Percentiles rank a stretch among this genome's conserved stretches.
Conservation (phyloP, 1,284 basidiomycete species). For the Sanguinoderma infundibulare region DNA sequence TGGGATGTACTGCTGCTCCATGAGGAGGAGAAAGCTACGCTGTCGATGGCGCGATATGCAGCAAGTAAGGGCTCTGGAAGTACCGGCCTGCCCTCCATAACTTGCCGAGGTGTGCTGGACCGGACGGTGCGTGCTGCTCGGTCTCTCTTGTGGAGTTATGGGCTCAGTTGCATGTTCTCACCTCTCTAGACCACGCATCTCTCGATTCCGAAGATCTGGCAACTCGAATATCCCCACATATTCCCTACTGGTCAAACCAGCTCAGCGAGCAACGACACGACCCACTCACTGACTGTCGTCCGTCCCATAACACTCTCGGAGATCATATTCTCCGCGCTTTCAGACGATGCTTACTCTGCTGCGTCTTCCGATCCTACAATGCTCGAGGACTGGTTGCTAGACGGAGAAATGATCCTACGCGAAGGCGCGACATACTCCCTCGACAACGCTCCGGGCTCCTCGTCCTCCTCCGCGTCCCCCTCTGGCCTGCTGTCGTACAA, state of each 20-base stretch:
- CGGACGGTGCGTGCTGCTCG: slow-evolving; percentile 10
- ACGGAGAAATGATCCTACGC: slow-evolving; percentile 49
- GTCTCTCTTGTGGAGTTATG: not conserved
- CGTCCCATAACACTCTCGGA: slow-evolving; percentile 35
- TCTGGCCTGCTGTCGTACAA: slow-evolving; percentile 30
- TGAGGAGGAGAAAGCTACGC: slow-evolving; percentile 14
- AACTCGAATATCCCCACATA: slow-evolving; percentile 18
- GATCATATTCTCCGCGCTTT: slow-evolving; percentile 33
- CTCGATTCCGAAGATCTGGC: slow-evolving; percentile 25
- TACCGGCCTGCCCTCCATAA: slow-evolving; percentile 13
- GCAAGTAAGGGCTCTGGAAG: slow-evolving; percentile 5
- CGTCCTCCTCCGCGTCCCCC: slow-evolving; percentile 1
- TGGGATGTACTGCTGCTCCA: slow-evolving; percentile 21
- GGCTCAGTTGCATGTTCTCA: not conserved
- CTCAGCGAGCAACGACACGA: slow-evolving; percentile 6
- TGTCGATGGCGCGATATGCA: slow-evolving; percentile 21
- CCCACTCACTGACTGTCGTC: slow-evolving; percentile 35
- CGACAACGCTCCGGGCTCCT: slow-evolving; percentile 4
- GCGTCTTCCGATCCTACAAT: slow-evolving; percentile 25
- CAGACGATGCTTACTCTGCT: slow-evolving; percentile 30
- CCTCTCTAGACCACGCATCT: slow-evolving; percentile 4
- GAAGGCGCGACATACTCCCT: slow-evolving; percentile 49
- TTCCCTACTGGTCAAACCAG: slow-evolving; percentile 12
- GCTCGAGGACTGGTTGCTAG: slow-evolving; percentile 48
- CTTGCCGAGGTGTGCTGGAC: slow-evolving; percentile 24